Conservation (phyloP, 31 red algal species). For the Asparagopsis taxiformis region DNA sequence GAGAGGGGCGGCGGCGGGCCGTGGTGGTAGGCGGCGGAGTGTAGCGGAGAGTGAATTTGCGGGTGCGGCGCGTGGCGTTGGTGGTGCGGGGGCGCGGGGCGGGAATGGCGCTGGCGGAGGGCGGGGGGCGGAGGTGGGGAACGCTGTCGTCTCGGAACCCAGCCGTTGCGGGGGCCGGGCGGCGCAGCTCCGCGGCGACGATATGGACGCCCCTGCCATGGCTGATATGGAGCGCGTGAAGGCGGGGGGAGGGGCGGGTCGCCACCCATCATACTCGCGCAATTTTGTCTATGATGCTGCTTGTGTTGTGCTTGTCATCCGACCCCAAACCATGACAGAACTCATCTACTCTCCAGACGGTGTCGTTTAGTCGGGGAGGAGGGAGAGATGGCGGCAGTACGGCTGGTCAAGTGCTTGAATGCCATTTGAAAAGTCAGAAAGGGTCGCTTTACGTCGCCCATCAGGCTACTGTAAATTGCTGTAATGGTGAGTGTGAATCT, state of each 20-base stretch:
- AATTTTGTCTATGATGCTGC: too few species aligned
- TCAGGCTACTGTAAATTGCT: too few species aligned
- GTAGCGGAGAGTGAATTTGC: slow-evolving; percentile 18
- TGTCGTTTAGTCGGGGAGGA: too few species aligned
- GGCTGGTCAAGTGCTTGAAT: too few species aligned
- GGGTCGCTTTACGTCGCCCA: too few species aligned
- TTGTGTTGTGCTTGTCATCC: too few species aligned
- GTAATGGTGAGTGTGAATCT: too few species aligned
- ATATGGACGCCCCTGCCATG: slow-evolving; percentile 27
- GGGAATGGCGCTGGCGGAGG: too few species aligned
- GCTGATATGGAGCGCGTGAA: slow-evolving; percentile 16
- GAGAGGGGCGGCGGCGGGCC: slow-evolving; percentile 5
- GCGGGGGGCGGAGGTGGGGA: slow-evolving; percentile 16
- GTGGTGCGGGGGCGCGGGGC: slow-evolving; percentile 18
- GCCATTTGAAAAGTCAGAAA: too few species aligned
- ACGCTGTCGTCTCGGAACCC: slow-evolving; percentile 13
- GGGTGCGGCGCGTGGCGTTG: slow-evolving; percentile 21
- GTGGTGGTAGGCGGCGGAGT: slow-evolving; percentile 11
- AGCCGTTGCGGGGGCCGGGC: slow-evolving; percentile 1
- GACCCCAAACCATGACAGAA: too few species aligned
- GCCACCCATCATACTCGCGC: slow-evolving; percentile 44
- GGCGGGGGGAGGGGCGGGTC: slow-evolving; percentile 40
- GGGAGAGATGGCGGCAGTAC: too few species aligned
- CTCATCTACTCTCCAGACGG: too few species aligned
- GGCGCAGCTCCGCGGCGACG: slow-evolving; percentile 16